phyloP scores from a whole-genome alignment of 1,139 yeast species.

The Saccharomyces pastorianus region DNA sequence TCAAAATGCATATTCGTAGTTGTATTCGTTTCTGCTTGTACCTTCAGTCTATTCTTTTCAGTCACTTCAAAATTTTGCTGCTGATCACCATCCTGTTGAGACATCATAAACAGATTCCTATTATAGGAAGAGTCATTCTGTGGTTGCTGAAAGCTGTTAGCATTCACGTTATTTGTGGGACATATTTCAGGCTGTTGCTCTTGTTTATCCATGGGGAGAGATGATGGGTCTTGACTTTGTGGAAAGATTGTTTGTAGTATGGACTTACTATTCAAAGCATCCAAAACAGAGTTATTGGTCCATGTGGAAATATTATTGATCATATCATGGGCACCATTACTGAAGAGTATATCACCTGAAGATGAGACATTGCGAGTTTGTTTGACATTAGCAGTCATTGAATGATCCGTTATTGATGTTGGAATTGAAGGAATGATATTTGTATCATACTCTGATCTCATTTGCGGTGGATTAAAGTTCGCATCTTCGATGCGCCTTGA shows the following conservation, averaged over 20 bases:
- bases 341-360: conserved; percentile 32
- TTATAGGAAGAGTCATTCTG: not conserved
- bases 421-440: not conserved
- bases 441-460: not conserved
- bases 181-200: not conserved
- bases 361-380: not conserved
- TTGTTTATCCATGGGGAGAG: not conserved
- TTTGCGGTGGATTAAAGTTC: not conserved
- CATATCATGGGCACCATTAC: conserved; percentile 50
- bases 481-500: not conserved
- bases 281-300: conserved; percentile 35
- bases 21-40: not conserved
- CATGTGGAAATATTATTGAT: conserved; percentile 53
- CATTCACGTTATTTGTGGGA: not conserved
- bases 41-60: conserved; percentile 29
- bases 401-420: not conserved
- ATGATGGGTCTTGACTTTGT: not conserved
- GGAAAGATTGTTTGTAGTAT: not conserved
- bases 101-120: not conserved
- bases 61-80: conserved; percentile 16
- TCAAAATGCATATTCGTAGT: not conserved
- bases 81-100: not conserved
- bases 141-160: not conserved
- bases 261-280: conserved; percentile 11
- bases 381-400: not conserved